phyloP scores from a whole-genome alignment of 192 early-diverging fungal species.

The Backusella luteola region DNA sequence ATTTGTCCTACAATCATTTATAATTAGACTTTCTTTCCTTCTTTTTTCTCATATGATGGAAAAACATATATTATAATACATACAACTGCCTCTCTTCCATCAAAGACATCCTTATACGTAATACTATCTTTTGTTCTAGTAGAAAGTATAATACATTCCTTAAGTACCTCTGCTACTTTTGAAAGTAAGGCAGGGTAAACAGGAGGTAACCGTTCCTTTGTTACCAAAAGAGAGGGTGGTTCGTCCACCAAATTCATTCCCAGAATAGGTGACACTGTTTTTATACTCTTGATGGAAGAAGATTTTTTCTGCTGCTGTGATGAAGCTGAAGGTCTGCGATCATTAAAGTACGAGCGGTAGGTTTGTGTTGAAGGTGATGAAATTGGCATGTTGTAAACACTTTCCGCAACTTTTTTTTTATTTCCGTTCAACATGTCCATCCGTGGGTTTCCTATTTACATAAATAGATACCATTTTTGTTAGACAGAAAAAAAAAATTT shows the following conservation, averaged over 20 bases:
- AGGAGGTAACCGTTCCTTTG: constrained; percentile 32
- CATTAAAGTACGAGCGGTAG: not conserved
- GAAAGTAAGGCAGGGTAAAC: constrained; percentile 78
- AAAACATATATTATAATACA: constrained; percentile 4
- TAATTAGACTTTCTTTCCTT: constrained; percentile 1
- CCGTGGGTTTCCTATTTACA: not conserved
- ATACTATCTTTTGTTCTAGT: constrained; percentile 74
- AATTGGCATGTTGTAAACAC: constrained; percentile 32
- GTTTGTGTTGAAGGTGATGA: not conserved
- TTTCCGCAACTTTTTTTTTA: constrained; percentile 21
- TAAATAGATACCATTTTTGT: not conserved
- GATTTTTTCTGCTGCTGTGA: not conserved
- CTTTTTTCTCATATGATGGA: not conserved
- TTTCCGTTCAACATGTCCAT: not conserved
- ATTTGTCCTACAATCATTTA: constrained; percentile 59
- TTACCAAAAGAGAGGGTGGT: not conserved
- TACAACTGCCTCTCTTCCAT: constrained; percentile 87
- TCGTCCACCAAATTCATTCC: constrained; percentile 5
- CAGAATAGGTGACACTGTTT: not conserved
- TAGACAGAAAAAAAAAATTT: not conserved
- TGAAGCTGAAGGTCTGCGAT: not conserved
- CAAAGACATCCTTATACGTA: constrained; percentile 82
- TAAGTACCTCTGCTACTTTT: constrained; percentile 65
- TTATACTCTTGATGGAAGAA: not conserved
- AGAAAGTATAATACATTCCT: constrained; percentile 51